Evolutionary conservation across 805 yeast genomes (phyloP).

Genomic region (Ogataea degrootiae): DNA sequence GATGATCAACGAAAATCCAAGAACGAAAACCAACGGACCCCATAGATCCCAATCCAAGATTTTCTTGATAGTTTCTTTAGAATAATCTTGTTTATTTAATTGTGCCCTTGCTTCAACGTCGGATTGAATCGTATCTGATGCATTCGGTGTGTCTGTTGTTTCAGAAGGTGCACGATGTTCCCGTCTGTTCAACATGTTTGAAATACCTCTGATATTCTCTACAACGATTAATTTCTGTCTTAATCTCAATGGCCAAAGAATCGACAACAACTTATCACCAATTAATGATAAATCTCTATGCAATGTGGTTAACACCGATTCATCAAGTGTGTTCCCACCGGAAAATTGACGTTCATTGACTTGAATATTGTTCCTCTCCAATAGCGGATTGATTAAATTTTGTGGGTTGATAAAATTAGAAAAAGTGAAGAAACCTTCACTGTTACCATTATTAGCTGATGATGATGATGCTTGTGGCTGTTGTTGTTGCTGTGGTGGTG

Average conservation of each 20-base stretch:
- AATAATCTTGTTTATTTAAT: conserved; percentile 28
- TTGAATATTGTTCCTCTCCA: conserved; percentile 22
- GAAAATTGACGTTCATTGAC: conserved; percentile 45
- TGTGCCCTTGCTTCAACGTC: conserved; percentile 10
- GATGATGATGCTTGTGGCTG: not conserved
- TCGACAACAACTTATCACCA: conserved; percentile 31
- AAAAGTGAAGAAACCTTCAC: conserved; percentile 20
- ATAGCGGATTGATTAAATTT: conserved; percentile 23
- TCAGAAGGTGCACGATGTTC: conserved; percentile 1
- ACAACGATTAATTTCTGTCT: conserved; percentile 27
- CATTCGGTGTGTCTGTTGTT: conserved; percentile 8
- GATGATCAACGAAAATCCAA: conserved; percentile 42
- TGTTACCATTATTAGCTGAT: not conserved
- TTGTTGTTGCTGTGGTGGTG: conserved; percentile 5
- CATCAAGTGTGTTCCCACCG: conserved; percentile 58
- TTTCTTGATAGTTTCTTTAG: conserved; percentile 29
- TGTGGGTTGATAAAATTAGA: conserved; percentile 33
- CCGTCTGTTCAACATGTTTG: conserved; percentile 3
- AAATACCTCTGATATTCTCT: conserved; percentile 23
- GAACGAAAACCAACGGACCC: conserved; percentile 55
- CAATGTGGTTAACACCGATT: conserved; percentile 47
- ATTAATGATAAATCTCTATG: conserved; percentile 30
- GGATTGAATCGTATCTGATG: conserved; percentile 14
- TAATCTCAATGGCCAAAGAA: conserved; percentile 34
- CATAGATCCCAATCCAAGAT: conserved; percentile 58